Evolutionary conservation across 352 stramenopile species (phyloP).

Genomic region (Globisporangium acanthophoron): DNA sequence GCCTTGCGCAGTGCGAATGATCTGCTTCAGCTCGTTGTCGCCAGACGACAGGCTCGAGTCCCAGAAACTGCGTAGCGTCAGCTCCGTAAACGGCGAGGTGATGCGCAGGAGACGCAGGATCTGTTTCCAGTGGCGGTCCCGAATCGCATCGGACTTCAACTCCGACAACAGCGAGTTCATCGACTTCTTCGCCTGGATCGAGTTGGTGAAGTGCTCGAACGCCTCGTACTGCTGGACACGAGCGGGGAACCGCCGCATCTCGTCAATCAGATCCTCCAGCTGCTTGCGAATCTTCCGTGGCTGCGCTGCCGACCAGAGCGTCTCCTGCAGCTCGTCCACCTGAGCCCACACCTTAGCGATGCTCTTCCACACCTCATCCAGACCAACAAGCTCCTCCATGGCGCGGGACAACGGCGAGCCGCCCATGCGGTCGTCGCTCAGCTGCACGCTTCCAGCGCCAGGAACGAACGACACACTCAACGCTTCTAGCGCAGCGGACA

Average conservation of each 20-base stretch:
- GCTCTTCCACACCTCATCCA: constrained; percentile 97
- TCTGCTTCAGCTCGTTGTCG: constrained; percentile 95
- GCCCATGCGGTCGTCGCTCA: constrained; percentile 76
- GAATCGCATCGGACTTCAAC: constrained; percentile 98
- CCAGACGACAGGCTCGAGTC: constrained; percentile 90
- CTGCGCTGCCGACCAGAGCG: constrained; percentile 91
- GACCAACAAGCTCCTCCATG: constrained; percentile 91
- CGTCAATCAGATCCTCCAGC: constrained; percentile 95
- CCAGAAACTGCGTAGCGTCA: constrained; percentile 98
- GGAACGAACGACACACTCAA: constrained; percentile 83
- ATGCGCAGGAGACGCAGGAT: constrained; percentile 95
- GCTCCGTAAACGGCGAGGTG: constrained; percentile 88
- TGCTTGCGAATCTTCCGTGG: constrained; percentile 94
- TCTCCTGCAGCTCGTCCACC: constrained; percentile 93
- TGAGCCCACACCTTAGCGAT: constrained; percentile 87
- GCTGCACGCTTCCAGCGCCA: constrained; percentile 34
- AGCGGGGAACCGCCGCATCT: constrained; percentile 94
- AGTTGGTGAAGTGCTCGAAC: constrained; percentile 93
- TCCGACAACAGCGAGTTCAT: constrained; percentile 95
- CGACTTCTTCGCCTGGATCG: constrained; percentile 91
- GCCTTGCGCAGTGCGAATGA: constrained; percentile 97
- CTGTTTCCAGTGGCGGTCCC: constrained; percentile 98
- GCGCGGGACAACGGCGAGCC: constrained; percentile 64
- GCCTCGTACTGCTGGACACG: constrained; percentile 98
- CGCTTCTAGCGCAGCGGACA: constrained; percentile 93